Evolutionary conservation across 2,329 filamentous ascomycete species (phyloP), one percentile per base, ranked within the genome.

Genomic region (Colletotrichum liaoningense): DNA sequence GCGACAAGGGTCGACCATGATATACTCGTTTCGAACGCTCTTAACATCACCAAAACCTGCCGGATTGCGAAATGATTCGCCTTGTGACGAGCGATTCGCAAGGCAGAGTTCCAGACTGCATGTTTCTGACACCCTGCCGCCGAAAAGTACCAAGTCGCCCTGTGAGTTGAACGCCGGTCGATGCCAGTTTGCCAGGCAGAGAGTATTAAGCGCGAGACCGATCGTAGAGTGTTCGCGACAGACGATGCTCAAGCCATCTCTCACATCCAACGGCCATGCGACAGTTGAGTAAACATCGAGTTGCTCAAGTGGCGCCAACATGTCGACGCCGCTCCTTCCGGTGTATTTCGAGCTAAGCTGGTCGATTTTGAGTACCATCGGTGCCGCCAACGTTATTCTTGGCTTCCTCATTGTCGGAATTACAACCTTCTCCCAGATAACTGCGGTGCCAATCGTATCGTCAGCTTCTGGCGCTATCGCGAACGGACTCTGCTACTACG

Each of bases 311-410:
- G 11, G 30, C 49, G 35, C 5, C 26, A 58, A 26, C 28, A 71
- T 71, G 71, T 65, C 67, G 28, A 71, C 67, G 62, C 62, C 62
- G 35, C 62, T 71, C 33, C 3, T 63, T 14, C 76, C 75, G 3
- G 69, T 81, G 5, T 85, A 85, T 67, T 86, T 82, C 69, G 84
- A 86, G 77, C 77, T 82, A 69, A 83, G 83, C 78, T 86, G 84
- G 84, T 81, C 83, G 24, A 84, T 86, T 35, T 81, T 87, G 68
- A 86, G 83, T 77, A 84, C 82, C 59, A 82, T 86, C 73, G 84
- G 85, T 35, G 75, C 84, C n/a, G 77, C 80, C 24, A 84, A 84
- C 69, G 77, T 83, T 30, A 73, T 86, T 35, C 82, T 85, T 55
- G 82, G 84, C 2, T 68, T 82, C 28, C 77, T 84, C 68, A 79